Evolutionary conservation across 306 rosid genomes (phyloP), one percentile per base, ranked within the genome.

Genomic region (Prunus fruticosa): DNA sequence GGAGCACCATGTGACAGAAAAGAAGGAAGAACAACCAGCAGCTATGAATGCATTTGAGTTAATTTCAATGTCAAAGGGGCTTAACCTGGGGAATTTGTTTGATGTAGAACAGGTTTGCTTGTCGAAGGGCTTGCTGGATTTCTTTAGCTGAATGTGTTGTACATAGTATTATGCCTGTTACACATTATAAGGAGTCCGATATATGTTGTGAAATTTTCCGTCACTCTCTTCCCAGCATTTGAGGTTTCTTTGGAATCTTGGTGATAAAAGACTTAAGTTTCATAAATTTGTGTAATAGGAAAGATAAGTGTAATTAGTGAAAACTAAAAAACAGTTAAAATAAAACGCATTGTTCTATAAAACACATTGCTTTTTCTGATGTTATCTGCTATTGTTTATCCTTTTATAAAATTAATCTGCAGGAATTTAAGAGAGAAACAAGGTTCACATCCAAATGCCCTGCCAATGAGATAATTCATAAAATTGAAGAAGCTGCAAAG

Each of bases 401-500:
- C 7, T 71, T 3, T 53, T 8, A 13, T 27, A 49, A 49, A 12
- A 8, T 30, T 13, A 3, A 62, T 83, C 41, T 77, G 63, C 80
- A 95, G 97, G 97, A 84, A 25, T 92, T 89, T 70, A 95, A 95
- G 86, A 92, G 93, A 86, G 99, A 95, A 84, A 95, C 99, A 71
- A 95, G 99, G 82, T 95, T 95, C 82, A 95, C 99, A 43, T 95
- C 99, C 5, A 90, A 81, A 83, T 87, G 97, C 68, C 69, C 99
- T 20, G 93, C 99, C 2, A 82, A 95, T 64, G 99, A 92, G 84
- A 95, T 95, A 78, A 88, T 95, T 77, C 82, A 71, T 84, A 95
- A 95, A 87, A 95, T 95, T 28, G 99, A 95, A 82, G 93, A 92
- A 82, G 99, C 99, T 49, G 99, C 96, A 71, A 95, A 92, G 79